Conservation (phyloP, 139 green algal genomes). For the Monoraphidium neglectum region DNA sequence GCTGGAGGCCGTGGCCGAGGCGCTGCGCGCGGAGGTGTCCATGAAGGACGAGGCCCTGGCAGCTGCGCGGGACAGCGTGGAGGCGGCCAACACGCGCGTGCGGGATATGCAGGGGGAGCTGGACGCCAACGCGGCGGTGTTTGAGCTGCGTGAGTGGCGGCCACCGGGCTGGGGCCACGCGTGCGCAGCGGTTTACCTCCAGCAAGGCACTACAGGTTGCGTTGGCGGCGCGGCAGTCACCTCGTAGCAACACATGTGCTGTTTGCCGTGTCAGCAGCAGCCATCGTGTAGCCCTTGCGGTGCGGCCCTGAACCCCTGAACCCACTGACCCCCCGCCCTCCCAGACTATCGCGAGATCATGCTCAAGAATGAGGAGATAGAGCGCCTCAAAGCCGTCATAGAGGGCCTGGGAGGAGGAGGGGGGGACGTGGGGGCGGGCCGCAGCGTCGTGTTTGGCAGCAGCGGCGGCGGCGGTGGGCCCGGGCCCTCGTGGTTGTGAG, state of each 20-base stretch:
- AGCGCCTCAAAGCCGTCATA: constrained; percentile 58
- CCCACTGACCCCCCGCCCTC: background rate
- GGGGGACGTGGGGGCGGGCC: background rate
- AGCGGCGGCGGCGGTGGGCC: too few relatives aligned
- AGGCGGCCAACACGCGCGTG: constrained; percentile 27
- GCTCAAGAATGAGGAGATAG: constrained; percentile 65
- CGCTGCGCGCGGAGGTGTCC: constrained; percentile 43
- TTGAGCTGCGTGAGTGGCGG: too few relatives aligned
- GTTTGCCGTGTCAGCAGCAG: too few relatives aligned
- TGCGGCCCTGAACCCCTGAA: background rate
- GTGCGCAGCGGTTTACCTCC: too few relatives aligned
- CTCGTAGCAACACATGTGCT: too few relatives aligned
- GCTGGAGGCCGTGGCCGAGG: constrained; percentile 48
- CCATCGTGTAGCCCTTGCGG: too few relatives aligned
- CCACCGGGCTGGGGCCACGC: too few relatives aligned
- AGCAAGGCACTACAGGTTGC: too few relatives aligned
- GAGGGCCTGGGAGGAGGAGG: constrained; percentile 32
- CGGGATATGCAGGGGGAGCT: constrained; percentile 65
- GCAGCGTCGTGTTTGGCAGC: background rate
- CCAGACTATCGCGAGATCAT: constrained; percentile 76
- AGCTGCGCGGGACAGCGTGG: background rate
- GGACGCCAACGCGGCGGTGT: constrained; percentile 60
- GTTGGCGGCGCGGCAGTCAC: too few relatives aligned
- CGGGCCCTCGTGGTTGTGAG: too few relatives aligned
- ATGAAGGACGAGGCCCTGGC: constrained; percentile 34